phyloP scores from a whole-genome alignment of 495 filamentous ascomycete species.

The Aspergillus sclerotioniger region DNA sequence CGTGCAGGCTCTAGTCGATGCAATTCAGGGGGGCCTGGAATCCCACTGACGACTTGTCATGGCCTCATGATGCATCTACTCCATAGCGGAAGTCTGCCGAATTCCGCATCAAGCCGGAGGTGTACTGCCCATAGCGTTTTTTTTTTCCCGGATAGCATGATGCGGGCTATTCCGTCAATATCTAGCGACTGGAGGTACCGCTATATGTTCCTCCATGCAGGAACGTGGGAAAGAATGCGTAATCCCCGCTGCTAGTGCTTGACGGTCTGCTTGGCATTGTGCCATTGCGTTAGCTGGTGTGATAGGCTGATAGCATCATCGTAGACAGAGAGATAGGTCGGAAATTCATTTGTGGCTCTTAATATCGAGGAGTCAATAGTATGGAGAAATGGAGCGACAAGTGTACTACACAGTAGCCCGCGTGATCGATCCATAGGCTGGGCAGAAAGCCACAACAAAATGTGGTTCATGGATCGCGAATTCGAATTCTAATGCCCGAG shows the following conservation, averaged over 20 bases:
- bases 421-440: neutral
- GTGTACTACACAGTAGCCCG: neutral
- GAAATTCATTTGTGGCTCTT: neutral
- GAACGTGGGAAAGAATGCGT: conserved; percentile 9
- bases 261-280: conserved; percentile 8
- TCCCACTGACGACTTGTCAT: neutral
- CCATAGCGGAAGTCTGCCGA: neutral
- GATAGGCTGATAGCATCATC: conserved; percentile 5
- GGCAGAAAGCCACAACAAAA: neutral
- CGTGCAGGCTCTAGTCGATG: neutral
- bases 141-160: neutral
- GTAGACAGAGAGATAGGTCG: neutral
- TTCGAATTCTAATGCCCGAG: neutral
- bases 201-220: neutral
- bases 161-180: neutral
- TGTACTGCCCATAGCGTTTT: neutral
- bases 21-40: neutral
- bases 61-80: neutral
- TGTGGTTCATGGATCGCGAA: neutral
- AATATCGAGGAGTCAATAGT: neutral
- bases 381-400: neutral
- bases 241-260: conserved; percentile 15
- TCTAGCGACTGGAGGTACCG: neutral
- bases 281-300: neutral
- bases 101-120: neutral